Conservation (phyloP, 495 filamentous ascomycete species). For the Penicillium canariense region DNA sequence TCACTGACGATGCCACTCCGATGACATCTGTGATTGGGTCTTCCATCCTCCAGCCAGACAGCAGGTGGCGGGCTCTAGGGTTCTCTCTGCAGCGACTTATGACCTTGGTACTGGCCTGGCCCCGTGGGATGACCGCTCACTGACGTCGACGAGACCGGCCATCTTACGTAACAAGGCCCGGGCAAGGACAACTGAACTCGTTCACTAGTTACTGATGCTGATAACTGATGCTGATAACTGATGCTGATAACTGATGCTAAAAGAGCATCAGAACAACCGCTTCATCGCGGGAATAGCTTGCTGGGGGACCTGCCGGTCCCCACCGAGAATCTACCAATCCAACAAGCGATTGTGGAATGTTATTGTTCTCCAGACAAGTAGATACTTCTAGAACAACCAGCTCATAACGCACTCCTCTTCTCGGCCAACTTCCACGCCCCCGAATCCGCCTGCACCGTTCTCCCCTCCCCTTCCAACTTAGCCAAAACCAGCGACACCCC, state of each 20-base stretch:
- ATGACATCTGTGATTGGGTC: conserved; percentile 11
- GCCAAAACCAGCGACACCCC: conserved; percentile 66
- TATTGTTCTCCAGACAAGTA: too few species aligned
- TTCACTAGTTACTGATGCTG: too few species aligned
- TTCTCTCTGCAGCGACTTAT: background rate
- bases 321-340: too few species aligned
- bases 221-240: too few species aligned
- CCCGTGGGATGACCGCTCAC: conserved; percentile 13
- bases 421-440: conserved; percentile 54
- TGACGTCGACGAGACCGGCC: conserved; percentile 12
- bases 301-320: too few species aligned
- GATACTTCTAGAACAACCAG: background rate
- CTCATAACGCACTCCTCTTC: conserved; percentile 33
- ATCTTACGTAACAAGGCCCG: conserved; percentile 11
- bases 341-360: too few species aligned
- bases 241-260: too few species aligned
- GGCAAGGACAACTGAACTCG: too few species aligned
- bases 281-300: too few species aligned
- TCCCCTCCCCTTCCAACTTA: conserved; percentile 69
- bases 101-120: background rate
- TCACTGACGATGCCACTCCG: background rate
- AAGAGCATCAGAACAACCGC: too few species aligned
- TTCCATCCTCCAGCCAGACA: background rate
- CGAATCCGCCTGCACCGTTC: conserved; percentile 46
- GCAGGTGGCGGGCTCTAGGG: background rate